These are phyloP conservation scores for Mycena galericulata DNA, from an alignment of 768 basidiomycete species.

Conservation along the genomic window DNA sequence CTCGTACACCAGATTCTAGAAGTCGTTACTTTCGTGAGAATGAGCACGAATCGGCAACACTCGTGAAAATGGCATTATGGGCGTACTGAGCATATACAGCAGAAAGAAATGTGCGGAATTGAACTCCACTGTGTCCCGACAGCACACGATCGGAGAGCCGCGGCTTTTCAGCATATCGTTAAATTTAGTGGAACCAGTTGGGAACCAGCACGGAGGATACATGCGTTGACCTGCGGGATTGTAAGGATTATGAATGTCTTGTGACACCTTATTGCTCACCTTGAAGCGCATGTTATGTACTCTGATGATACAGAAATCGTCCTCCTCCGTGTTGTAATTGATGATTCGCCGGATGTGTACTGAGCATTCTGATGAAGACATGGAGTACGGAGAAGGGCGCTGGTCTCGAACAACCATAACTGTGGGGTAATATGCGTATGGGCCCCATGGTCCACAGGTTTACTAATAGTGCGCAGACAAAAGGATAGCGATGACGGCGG, in stretches of 20 bases:
- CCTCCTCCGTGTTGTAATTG: conserved; percentile 18
- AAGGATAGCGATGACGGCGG: conserved; percentile 6
- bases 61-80: conserved; percentile 18
- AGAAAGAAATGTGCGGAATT: conserved; percentile 54
- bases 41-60: no score
- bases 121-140: conserved; percentile 50
- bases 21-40: no score
- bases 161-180: conserved; percentile 18
- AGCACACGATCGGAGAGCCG: conserved; percentile 53
- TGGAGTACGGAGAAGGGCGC: conserved; percentile 20
- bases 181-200: no score
- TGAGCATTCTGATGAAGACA: conserved; percentile 16
- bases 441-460: conserved; percentile 7
- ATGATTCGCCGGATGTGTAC: conserved; percentile 19
- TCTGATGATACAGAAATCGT: conserved; percentile 19
- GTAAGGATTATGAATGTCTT: conserved; percentile 38
- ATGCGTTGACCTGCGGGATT: conserved; percentile 27
- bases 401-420: conserved; percentile 21
- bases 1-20: no score
- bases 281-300: conserved; percentile 41
- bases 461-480: conserved; percentile 24
- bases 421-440: conserved; percentile 5
- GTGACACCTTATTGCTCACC: conserved; percentile 28
- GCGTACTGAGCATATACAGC: conserved; percentile 56
- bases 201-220: conserved; percentile 14